Evolutionary conservation across 176 grass and related monocot species (phyloP).

Genomic region (Musa troglodytarum): DNA sequence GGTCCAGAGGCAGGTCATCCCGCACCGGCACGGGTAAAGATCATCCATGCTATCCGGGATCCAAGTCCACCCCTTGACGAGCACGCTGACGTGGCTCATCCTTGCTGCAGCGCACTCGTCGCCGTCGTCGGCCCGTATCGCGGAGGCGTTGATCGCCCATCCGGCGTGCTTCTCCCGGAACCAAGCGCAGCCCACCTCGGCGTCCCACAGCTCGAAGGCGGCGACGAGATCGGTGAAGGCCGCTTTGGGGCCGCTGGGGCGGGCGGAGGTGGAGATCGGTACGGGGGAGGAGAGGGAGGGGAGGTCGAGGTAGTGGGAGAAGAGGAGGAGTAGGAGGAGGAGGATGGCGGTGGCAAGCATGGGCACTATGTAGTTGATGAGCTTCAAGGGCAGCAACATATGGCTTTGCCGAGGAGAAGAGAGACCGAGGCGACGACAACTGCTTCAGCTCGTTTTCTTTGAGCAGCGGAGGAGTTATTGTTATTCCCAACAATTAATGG

Average conservation of each 20-base stretch:
- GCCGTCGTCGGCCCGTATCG: conserved; percentile 8
- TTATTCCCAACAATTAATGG: no score
- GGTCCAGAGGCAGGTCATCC: conserved; percentile 38
- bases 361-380: conserved; percentile 32
- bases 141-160: conserved; percentile 28
- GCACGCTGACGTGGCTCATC: conserved; percentile 29
- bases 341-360: conserved; percentile 20
- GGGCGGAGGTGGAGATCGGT: background rate
- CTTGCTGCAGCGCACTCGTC: conserved; percentile 19
- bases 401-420: no score
- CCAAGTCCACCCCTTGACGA: conserved; percentile 33
- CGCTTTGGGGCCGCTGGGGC: background rate
- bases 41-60: conserved; percentile 35
- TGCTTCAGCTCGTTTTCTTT: no score
- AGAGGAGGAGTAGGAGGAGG: conserved; percentile 24
- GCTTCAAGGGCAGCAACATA: conserved; percentile 13
- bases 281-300: conserved; percentile 15
- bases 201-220: conserved; percentile 36
- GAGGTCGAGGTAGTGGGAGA: conserved; percentile 30
- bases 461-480: no score
- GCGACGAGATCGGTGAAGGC: conserved; percentile 24
- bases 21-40: conserved; percentile 35
- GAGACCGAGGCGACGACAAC: no score
- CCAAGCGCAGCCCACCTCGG: conserved; percentile 25
- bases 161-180: conserved; percentile 27